Conservation (phyloP, 2,329 filamentous ascomycete species). For the Fusarium torreyae region DNA sequence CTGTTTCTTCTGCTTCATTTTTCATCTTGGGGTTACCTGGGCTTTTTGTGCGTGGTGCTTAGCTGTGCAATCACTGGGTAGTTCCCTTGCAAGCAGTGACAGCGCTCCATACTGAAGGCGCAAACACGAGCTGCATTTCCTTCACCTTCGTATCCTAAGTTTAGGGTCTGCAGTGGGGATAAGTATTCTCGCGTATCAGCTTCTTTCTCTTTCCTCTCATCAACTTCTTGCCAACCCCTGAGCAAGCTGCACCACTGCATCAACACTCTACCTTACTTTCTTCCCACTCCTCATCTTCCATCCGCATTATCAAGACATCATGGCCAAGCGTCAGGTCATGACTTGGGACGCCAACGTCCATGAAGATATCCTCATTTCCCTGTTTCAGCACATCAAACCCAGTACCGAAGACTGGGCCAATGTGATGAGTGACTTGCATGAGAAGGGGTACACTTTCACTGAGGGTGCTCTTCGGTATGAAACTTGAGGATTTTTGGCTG, state of each 20-base stretch:
- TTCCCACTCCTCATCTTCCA: background rate
- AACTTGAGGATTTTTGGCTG: constrained; percentile 6
- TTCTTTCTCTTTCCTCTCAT: constrained; percentile 4
- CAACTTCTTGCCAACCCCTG: constrained; percentile 9
- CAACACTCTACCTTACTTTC: background rate
- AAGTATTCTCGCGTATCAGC: constrained; percentile 17
- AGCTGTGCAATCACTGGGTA: background rate
- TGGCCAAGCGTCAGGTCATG: constrained; percentile 53
- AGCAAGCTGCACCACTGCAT: constrained; percentile 4
- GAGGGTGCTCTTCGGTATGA: constrained; percentile 60
- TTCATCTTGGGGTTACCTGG: background rate
- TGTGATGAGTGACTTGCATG: constrained; percentile 57
- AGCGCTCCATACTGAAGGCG: background rate
- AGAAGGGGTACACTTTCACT: constrained; percentile 59
- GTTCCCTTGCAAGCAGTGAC: background rate
- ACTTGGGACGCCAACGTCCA: constrained; percentile 62
- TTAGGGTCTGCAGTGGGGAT: background rate
- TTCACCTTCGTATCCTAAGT: constrained; percentile 8
- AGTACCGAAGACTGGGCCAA: constrained; percentile 52
- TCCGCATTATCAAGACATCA: constrained; percentile 21
- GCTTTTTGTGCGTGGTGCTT: constrained; percentile 6
- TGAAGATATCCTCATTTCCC: constrained; percentile 60
- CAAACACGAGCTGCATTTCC: background rate
- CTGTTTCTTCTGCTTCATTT: constrained; percentile 8
- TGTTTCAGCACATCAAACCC: constrained; percentile 58